Evolutionary conservation across 1,284 basidiomycete species (phyloP).

Genomic region (Ustilago esculenta): DNA sequence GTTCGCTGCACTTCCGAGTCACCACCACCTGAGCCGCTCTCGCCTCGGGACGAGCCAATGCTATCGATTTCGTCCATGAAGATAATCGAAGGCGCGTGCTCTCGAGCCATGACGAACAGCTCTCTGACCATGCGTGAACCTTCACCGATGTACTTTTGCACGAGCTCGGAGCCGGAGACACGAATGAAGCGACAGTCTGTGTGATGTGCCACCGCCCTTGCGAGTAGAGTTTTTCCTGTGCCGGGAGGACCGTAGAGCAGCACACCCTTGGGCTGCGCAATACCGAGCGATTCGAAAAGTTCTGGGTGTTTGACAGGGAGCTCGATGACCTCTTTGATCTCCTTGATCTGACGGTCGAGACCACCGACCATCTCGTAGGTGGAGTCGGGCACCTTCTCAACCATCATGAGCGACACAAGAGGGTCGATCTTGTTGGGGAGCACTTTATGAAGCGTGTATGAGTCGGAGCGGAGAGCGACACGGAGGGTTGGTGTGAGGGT

Average conservation of each 20-base stretch:
- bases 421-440: conserved; percentile 67
- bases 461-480: conserved; percentile 94
- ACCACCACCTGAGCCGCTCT: conserved; percentile 77
- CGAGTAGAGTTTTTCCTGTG: conserved; percentile 66
- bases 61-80: conserved; percentile 99
- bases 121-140: conserved; percentile 83
- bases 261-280: conserved; percentile 86
- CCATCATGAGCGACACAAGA: conserved; percentile 78
- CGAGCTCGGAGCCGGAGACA: conserved; percentile 91
- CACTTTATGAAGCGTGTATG: conserved; percentile 74
- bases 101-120: conserved; percentile 97
- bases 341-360: conserved; percentile 97
- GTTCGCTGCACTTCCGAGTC: conserved; percentile 98
- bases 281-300: conserved; percentile 93
- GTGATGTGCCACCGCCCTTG: conserved; percentile 74
- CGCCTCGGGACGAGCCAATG: conserved; percentile 91
- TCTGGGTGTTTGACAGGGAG: conserved; percentile 98
- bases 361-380: conserved; percentile 99
- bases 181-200: conserved; percentile 98
- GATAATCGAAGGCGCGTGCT: conserved; percentile 98
- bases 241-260: conserved; percentile 66
- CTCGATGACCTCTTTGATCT: conserved; percentile 99
- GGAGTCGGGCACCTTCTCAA: conserved; percentile 99
- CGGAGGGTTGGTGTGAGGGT: conserved; percentile 86
- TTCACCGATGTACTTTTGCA: conserved; percentile 99